These are phyloP conservation scores for Panaeolus papilionaceus DNA, from an alignment of 768 basidiomycete species.

Conservation along the genomic window DNA sequence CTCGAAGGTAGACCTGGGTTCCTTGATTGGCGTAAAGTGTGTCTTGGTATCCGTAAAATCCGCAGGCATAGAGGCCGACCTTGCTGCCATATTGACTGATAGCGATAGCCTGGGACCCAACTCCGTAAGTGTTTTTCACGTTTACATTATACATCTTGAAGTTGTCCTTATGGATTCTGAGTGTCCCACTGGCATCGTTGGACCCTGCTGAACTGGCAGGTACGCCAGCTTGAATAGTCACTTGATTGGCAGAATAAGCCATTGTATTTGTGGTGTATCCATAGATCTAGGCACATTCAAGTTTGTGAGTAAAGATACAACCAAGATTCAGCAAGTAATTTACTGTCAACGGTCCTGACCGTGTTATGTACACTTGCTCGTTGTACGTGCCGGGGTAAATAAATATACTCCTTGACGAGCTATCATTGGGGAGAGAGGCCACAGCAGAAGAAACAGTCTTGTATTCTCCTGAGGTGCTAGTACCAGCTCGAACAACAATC, in stretches of 20 bases:
- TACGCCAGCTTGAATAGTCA: conserved; percentile 43
- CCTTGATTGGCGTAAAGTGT: conserved; percentile 53
- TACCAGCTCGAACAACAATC: conserved; percentile 46
- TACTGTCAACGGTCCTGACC: conserved; percentile 48
- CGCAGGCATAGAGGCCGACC: conserved; percentile 52
- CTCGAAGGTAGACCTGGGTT: conserved; percentile 52
- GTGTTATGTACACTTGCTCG: conserved; percentile 51
- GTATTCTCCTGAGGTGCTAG: conserved; percentile 46
- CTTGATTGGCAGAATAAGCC: conserved; percentile 45
- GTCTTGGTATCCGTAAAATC: conserved; percentile 55
- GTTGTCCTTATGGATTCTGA: conserved; percentile 53
- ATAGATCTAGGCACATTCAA: conserved; percentile 38
- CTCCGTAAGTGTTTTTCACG: conserved; percentile 54
- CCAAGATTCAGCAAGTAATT: too few species aligned
- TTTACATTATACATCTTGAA: conserved; percentile 58
- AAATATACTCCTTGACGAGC: conserved; percentile 46
- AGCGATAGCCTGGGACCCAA: conserved; percentile 54
- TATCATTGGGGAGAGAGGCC: conserved; percentile 47
- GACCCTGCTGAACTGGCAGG: conserved; percentile 44
- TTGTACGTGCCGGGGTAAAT: conserved; percentile 54
- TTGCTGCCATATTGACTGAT: conserved; percentile 55
- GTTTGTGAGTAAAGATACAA: neutral
- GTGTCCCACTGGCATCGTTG: conserved; percentile 53
- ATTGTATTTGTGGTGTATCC: conserved; percentile 50
- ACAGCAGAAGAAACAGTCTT: conserved; percentile 46